Evolutionary conservation across 2,329 filamentous ascomycete genomes (phyloP).

Genomic region (Fragosphaeria purpurea): DNA sequence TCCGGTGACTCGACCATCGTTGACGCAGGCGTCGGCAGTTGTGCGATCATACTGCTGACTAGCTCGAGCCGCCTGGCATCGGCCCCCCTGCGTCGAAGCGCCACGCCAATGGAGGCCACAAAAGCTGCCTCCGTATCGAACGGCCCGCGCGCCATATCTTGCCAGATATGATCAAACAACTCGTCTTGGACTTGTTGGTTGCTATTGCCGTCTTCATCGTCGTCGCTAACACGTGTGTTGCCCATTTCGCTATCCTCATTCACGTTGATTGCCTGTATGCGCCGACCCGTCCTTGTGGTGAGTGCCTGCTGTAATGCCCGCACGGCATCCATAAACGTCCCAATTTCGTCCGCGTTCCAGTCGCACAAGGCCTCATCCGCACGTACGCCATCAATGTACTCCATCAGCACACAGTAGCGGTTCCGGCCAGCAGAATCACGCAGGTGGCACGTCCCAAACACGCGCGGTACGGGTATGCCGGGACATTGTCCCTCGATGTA

Average conservation of each 20-base stretch:
- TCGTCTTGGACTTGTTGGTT: not conserved
- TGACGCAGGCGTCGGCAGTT: not conserved
- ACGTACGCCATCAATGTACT: slow-evolving; percentile 5
- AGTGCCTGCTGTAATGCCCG: not conserved
- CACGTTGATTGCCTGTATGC: not conserved
- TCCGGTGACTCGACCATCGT: too few species aligned
- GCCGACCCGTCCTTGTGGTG: not conserved
- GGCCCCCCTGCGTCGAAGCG: not conserved
- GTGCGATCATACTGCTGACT: slow-evolving; percentile 4
- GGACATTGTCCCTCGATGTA: not conserved
- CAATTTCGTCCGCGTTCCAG: slow-evolving; percentile 1
- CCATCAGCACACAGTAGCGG: slow-evolving; percentile 1
- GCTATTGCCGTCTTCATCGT: too few species aligned
- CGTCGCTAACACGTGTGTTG: not conserved
- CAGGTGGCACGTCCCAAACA: not conserved
- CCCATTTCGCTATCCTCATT: not conserved
- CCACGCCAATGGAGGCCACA: not conserved
- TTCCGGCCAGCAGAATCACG: not conserved
- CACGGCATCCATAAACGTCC: not conserved
- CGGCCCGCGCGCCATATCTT: not conserved
- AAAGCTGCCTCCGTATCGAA: not conserved
- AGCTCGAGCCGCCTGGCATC: not conserved
- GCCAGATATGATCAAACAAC: slow-evolving; percentile 3
- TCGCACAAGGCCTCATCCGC: slow-evolving; percentile 2
- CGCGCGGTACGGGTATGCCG: slow-evolving; percentile 20